Percentiles rank a stretch among this genome's conserved stretches.
Conservation (phyloP, 495 filamentous ascomycete species). For the Copromyces sp. region DNA sequence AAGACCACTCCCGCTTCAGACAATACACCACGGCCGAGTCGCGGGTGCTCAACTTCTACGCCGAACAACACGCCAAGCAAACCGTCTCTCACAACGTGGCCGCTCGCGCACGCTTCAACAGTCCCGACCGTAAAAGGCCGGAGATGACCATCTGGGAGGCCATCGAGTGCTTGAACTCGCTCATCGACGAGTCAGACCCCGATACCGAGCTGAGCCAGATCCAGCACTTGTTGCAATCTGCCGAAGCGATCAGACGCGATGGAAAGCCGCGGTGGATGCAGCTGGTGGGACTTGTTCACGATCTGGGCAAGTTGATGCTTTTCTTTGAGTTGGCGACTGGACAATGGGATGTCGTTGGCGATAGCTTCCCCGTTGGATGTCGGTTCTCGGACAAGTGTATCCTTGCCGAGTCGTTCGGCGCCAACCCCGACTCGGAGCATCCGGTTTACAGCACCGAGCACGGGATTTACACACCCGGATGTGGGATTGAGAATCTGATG, state of each 20-base stretch:
- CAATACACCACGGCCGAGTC: constrained; percentile 71
- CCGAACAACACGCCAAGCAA: constrained; percentile 74
- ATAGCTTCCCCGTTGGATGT: constrained; percentile 88
- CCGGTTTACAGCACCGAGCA: constrained; percentile 57
- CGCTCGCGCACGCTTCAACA: constrained; percentile 59
- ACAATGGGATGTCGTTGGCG: constrained; percentile 89
- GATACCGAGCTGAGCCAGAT: constrained; percentile 78
- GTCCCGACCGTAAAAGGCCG: constrained; percentile 45
- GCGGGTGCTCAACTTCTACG: constrained; percentile 74
- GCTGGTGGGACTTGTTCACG: constrained; percentile 78
- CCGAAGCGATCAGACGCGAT: constrained; percentile 77
- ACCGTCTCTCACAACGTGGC: constrained; percentile 77
- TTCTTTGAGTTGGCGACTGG: constrained; percentile 74
- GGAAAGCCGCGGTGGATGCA: constrained; percentile 94
- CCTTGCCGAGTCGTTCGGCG: constrained; percentile 61
- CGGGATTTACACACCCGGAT: constrained; percentile 69
- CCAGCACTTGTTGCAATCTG: constrained; percentile 76
- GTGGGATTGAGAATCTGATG: constrained; percentile 76
- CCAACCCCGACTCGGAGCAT: constrained; percentile 59
- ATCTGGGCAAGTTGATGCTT: constrained; percentile 70
- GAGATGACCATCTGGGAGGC: constrained; percentile 82
- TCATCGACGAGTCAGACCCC: constrained; percentile 82
- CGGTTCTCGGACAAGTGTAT: constrained; percentile 67
- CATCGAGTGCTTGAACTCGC: constrained; percentile 78
- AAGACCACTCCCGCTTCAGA: constrained; percentile 74